Evolutionary conservation across 345 rosid genomes (phyloP).

Genomic region (Stellera chamaejasme): DNA sequence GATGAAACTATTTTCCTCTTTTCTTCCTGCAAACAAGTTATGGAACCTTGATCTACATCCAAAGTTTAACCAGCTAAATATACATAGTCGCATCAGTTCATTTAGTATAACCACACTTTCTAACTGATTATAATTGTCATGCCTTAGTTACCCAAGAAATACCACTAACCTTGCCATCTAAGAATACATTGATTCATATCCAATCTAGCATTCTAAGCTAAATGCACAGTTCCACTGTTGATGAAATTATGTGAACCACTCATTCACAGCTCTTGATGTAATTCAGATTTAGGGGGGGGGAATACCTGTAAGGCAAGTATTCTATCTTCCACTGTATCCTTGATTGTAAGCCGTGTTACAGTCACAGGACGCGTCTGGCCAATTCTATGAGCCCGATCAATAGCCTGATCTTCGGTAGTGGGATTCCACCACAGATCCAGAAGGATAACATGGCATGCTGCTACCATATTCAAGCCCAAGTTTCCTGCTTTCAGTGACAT

Average conservation of each 20-base stretch:
- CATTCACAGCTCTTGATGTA: no score
- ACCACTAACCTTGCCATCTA: no score
- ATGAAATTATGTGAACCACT: no score
- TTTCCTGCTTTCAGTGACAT: constrained; percentile 98
- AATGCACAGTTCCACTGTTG: no score
- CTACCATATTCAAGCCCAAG: constrained; percentile 95
- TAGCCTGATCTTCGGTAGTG: constrained; percentile 92
- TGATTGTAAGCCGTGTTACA: constrained; percentile 79
- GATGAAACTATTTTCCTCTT: constrained; percentile 95
- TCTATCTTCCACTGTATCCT: constrained; percentile 81
- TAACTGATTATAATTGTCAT: no score
- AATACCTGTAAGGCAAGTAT: constrained; percentile 83
- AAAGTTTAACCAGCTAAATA: no score
- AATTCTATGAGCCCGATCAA: constrained; percentile 96
- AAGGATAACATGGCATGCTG: constrained; percentile 92
- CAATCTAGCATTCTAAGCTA: no score
- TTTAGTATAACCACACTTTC: no score
- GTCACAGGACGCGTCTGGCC: constrained; percentile 97
- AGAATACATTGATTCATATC: no score
- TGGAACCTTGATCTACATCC: no score
- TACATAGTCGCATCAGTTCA: no score
- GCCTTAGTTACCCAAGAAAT: no score
- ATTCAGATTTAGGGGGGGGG: constrained; percentile 3
- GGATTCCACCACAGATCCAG: constrained; percentile 99
- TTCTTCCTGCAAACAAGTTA: constrained; percentile 51